Evolutionary conservation across 2,329 filamentous ascomycete species (phyloP), one percentile per base, ranked within the genome.

Genomic region (Harringtonia lauricola): DNA sequence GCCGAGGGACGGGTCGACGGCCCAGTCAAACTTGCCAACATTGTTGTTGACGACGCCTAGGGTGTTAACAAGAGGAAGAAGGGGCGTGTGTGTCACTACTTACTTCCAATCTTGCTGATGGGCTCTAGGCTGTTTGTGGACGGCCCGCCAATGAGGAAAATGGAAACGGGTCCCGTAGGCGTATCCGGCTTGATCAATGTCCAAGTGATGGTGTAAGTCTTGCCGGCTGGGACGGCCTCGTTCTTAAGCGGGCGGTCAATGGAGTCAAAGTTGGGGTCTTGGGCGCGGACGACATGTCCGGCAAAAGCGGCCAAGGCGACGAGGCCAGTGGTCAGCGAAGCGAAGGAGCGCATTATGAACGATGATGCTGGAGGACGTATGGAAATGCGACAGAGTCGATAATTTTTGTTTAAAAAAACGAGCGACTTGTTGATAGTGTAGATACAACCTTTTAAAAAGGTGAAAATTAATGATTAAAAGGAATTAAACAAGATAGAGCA

Each of bases 111-210:
- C 33, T n/a, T 30, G 26, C 28, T 31, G 15, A 40, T 29, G 13
- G 41, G 21, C 14, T 29, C 9, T n/a, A 48, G 65, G 68, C 55
- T 79, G 57, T 48, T 57, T 51, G 36, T 54, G 47, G 36, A 61
- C 54, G 40, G 66, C 37, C 76, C 77, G 47, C 72, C 70, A 43
- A 81, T 62, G 46, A 81, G 68, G 53, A 60, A 56, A 57, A 81
- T 71, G 49, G 63, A 64, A 55, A 76, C 61, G 36, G 62, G 58
- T 44, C 62, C 65, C 24, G 58, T 57, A n/a, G n/a, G n/a, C 58
- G 65, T 67, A 47, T 31, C 54, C 41, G 60, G 55, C 13, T 37
- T 24, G 43, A 62, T 57, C 30, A 63, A 54, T 15, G 61, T 49
- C 76, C 76, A 81, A 49, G 61, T 59, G 56, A 81, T 66, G 45